phyloP scores from a whole-genome alignment of 164 flowering plant species.

The Sextonia rubra region DNA sequence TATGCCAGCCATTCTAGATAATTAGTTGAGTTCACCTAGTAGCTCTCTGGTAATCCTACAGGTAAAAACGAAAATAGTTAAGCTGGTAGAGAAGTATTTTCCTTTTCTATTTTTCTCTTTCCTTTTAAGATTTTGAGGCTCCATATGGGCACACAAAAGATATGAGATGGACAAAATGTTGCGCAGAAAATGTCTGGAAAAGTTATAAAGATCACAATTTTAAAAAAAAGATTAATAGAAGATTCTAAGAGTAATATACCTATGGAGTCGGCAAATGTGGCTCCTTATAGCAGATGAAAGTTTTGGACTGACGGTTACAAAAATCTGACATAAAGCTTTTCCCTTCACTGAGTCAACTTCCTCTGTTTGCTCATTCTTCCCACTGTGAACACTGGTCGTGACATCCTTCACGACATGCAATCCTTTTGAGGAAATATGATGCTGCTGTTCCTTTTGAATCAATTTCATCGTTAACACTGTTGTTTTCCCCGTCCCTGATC shows the following conservation, averaged over 20 bases:
- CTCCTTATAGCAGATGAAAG: constrained; percentile 59
- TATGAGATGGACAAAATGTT: too few species aligned
- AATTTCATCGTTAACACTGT: constrained; percentile 73
- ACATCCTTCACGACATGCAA: constrained; percentile 7
- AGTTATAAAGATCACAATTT: background rate
- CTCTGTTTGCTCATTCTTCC: constrained; percentile 2
- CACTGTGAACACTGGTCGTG: background rate
- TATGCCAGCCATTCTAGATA: too few species aligned
- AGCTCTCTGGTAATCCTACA: too few species aligned
- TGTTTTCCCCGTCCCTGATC: constrained; percentile 92
- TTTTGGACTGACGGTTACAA: constrained; percentile 79
- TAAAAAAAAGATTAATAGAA: background rate
- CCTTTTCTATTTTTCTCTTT: too few species aligned
- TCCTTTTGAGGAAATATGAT: constrained; percentile 34
- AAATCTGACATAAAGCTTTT: constrained; percentile 53
- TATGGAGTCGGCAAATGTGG: constrained; percentile 51
- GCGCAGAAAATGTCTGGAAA: too few species aligned
- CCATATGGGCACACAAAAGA: too few species aligned
- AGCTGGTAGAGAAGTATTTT: too few species aligned
- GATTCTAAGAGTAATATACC: constrained; percentile 31
- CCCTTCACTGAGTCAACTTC: constrained; percentile 9
- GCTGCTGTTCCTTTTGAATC: constrained; percentile 42
- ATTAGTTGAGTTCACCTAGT: too few species aligned
- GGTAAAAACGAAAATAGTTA: too few species aligned
- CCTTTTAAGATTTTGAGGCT: too few species aligned